These are phyloP conservation scores for Clitoria ternatea DNA, from an alignment of 306 rosid species.

Conservation along the genomic window DNA sequence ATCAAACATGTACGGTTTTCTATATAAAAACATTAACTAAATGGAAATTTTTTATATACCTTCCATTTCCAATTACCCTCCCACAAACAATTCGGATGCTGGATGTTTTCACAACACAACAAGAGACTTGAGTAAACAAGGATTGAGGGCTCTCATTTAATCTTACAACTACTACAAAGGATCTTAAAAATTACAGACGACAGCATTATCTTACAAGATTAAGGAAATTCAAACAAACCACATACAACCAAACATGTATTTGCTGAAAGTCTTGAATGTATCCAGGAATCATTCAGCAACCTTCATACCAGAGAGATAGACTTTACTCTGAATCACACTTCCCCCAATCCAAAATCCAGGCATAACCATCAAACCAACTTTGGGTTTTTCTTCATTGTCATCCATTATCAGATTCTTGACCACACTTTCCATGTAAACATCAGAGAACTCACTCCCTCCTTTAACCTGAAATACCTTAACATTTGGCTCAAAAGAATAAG, in stretches of 20 bases:
- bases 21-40: too few species aligned
- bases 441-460: constrained; percentile 87
- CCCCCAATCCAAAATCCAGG: constrained; percentile 92
- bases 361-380: constrained; percentile 95
- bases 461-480: constrained; percentile 92
- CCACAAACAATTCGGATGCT: constrained; percentile 20
- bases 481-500: constrained; percentile 73
- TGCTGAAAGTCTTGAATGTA: background rate
- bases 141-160: background rate
- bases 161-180: constrained; percentile 26
- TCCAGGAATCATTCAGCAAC: constrained; percentile 60
- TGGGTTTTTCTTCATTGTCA: constrained; percentile 63
- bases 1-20: too few species aligned
- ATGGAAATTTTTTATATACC: background rate
- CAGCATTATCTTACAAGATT: constrained; percentile 33
- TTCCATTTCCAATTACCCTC: background rate
- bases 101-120: constrained; percentile 11
- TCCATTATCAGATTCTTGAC: constrained; percentile 76
- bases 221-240: constrained; percentile 32
- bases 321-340: constrained; percentile 88
- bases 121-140: background rate
- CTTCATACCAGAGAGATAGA: constrained; percentile 92
- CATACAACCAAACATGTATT: constrained; percentile 20
- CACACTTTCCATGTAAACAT: constrained; percentile 92
- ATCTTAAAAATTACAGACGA: constrained; percentile 29